Conservation (phyloP, 2,329 filamentous ascomycete genomes). For the Rhynchosporium graminicola region DNA sequence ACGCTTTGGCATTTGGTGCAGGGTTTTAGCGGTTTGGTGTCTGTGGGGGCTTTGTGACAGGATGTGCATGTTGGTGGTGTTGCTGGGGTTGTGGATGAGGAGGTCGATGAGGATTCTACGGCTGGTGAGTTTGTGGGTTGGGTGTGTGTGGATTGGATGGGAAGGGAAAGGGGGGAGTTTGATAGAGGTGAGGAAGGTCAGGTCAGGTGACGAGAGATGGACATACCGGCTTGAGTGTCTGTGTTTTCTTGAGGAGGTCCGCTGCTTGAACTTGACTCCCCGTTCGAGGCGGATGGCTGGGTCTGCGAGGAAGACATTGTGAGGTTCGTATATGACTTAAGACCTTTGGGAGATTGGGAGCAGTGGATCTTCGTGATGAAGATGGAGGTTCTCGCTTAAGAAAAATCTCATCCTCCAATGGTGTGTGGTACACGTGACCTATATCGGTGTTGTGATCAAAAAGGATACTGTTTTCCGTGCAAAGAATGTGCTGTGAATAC, state of each 20-base stretch:
- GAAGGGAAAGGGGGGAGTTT: no score
- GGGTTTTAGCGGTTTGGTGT: constrained; percentile 23
- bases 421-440: constrained; percentile 1
- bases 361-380: neutral
- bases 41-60: neutral
- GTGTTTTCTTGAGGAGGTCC: neutral
- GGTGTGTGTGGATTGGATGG: no score
- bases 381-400: constrained; percentile 1
- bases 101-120: neutral
- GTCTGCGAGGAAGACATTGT: constrained; percentile 5
- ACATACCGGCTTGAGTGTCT: neutral
- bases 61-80: neutral
- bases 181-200: neutral
- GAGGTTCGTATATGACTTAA: neutral
- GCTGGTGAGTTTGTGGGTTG: neutral
- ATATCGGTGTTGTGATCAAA: neutral
- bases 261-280: neutral
- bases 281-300: neutral
- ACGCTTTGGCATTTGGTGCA: constrained; percentile 33
- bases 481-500: neutral
- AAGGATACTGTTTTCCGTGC: neutral
- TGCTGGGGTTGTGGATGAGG: neutral
- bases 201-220: neutral
- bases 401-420: constrained; percentile 5
- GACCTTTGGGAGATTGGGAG: neutral